phyloP scores from a whole-genome alignment of 805 yeast species.

The Candida germanica region DNA sequence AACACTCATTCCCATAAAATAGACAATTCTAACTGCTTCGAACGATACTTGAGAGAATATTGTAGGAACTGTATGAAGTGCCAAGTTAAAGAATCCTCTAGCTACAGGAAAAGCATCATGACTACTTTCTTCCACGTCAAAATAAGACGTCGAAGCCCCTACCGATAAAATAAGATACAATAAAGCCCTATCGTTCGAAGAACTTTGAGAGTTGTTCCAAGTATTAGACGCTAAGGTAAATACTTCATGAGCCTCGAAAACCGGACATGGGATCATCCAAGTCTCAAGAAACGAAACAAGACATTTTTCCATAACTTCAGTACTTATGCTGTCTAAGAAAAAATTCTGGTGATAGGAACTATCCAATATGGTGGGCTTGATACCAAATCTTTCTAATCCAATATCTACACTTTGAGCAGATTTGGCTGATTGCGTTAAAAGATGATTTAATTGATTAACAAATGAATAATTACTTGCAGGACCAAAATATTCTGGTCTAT shows the following conservation, averaged over 20 bases:
- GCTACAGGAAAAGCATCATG: conserved; percentile 14
- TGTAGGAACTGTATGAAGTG: conserved; percentile 15
- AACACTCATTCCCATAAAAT: conserved; percentile 16
- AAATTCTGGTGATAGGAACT: conserved; percentile 7
- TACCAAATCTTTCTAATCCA: conserved; percentile 18
- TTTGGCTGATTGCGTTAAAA: conserved; percentile 9
- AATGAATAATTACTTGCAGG: conserved; percentile 21
- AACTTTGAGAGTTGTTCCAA: conserved; percentile 10
- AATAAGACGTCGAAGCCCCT: conserved; percentile 17
- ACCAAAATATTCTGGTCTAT: conserved; percentile 18
- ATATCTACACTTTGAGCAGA: conserved; percentile 10
- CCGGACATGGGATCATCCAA: conserved; percentile 18
- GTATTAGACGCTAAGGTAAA: conserved; percentile 12
- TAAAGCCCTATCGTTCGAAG: conserved; percentile 11
- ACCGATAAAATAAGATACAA: conserved; percentile 17
- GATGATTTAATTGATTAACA: conserved; percentile 20
- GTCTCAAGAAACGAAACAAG: conserved; percentile 18
- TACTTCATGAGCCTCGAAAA: conserved; percentile 16
- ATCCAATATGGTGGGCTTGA: conserved; percentile 14
- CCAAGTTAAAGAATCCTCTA: conserved; percentile 16
- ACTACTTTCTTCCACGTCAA: conserved; percentile 8
- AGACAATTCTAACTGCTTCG: conserved; percentile 16
- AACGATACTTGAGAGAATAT: conserved; percentile 16
- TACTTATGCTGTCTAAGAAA: conserved; percentile 11
- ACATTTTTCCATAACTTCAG: conserved; percentile 10